Conservation (phyloP, 805 yeast genomes). For the Saccharomycopsis sp. region DNA sequence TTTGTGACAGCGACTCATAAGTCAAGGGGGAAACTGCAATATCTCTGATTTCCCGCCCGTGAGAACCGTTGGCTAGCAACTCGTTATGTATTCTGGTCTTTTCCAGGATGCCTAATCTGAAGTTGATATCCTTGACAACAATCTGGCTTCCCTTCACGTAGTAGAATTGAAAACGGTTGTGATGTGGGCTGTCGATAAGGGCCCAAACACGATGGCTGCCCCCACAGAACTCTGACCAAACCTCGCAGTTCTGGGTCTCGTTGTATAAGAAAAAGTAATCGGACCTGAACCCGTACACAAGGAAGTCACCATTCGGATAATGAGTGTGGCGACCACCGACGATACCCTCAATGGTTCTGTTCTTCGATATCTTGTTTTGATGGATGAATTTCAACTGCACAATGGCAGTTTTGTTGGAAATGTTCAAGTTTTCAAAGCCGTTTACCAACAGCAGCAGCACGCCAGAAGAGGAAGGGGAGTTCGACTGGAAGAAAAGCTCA, state of each 20-base stretch:
- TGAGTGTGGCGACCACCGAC: too few species aligned
- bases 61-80: slow-evolving; percentile 54
- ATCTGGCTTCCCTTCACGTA: slow-evolving; percentile 52
- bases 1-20: slow-evolving; percentile 20
- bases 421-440: slow-evolving; percentile 11
- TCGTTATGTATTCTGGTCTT: slow-evolving; percentile 9
- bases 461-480: not conserved
- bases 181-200: slow-evolving; percentile 27
- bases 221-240: slow-evolving; percentile 69
- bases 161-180: slow-evolving; percentile 35
- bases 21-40: slow-evolving; percentile 42
- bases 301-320: slow-evolving; percentile 40
- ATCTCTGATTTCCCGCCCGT: slow-evolving; percentile 86
- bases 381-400: slow-evolving; percentile 31
- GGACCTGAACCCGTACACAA: slow-evolving; percentile 77
- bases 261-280: slow-evolving; percentile 73
- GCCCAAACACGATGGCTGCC: slow-evolving; percentile 88
- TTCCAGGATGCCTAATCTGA: slow-evolving; percentile 20
- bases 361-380: slow-evolving; percentile 59
- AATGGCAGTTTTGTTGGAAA: slow-evolving; percentile 6
- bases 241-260: slow-evolving; percentile 65
- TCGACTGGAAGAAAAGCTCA: slow-evolving; percentile 20
- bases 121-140: slow-evolving; percentile 29
- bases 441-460: too few species aligned
- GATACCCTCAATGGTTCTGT: slow-evolving; percentile 70